These are phyloP conservation scores for Stropharia rugosoannulata DNA, from an alignment of 768 basidiomycete genomes.

Conservation along the genomic window DNA sequence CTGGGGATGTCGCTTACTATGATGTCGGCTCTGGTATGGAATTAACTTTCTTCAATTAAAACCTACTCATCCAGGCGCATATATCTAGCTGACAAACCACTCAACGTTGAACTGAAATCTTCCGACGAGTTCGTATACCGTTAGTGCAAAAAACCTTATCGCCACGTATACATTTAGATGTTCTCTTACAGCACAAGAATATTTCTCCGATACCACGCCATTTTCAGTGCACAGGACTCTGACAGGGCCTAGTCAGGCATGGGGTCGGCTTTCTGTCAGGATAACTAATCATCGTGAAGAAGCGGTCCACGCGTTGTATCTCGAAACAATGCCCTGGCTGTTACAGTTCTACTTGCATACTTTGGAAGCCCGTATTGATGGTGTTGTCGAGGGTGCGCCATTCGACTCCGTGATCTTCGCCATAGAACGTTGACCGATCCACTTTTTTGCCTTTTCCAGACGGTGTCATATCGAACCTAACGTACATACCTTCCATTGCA, in stretches of 20 bases:
- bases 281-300: constrained; percentile 58
- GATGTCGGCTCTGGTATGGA: constrained; percentile 44
- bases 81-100: constrained; percentile 37
- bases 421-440: background rate
- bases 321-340: constrained; percentile 94
- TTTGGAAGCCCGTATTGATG: constrained; percentile 50
- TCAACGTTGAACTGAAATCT: constrained; percentile 62
- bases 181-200: constrained; percentile 26
- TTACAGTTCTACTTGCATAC: constrained; percentile 88
- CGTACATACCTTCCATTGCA: constrained; percentile 66
- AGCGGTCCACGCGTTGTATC: constrained; percentile 57
- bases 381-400: constrained; percentile 42
- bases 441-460: constrained; percentile 35
- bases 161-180: background rate
- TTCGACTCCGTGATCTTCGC: background rate
- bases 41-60: constrained; percentile 11
- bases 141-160: constrained; percentile 28
- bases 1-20: constrained; percentile 42
- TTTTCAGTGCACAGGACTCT: constrained; percentile 70
- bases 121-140: constrained; percentile 61
- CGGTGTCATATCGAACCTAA: constrained; percentile 60
- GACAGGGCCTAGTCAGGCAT: constrained; percentile 72
- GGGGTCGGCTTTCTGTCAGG: constrained; percentile 67
- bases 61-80: constrained; percentile 4
- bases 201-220: constrained; percentile 42